These are phyloP conservation scores for Stephania yunnanensis DNA, from an alignment of 164 flowering plant species.

Conservation along the genomic window DNA sequence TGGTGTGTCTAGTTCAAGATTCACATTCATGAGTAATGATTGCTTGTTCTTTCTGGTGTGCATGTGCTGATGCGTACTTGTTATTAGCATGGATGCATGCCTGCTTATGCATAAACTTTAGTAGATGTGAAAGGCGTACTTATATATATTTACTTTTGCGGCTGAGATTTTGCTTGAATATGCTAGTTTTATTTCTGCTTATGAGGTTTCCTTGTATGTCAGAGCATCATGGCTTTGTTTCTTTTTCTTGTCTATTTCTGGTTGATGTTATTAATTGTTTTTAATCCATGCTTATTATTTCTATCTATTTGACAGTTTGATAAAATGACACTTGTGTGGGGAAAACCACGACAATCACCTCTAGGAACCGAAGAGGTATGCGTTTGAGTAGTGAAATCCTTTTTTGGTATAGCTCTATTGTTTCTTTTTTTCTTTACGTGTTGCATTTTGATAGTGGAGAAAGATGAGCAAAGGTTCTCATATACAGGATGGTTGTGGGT, in stretches of 20 bases:
- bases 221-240: background rate
- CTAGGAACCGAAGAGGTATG: constrained; percentile 76
- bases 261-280: background rate
- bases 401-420: background rate
- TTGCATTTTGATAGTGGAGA: too few species aligned
- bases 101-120: background rate
- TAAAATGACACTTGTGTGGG: constrained; percentile 78
- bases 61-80: background rate
- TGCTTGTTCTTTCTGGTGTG: background rate
- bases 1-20: background rate
- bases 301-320: constrained; percentile 63
- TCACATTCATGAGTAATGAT: background rate
- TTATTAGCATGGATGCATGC: background rate
- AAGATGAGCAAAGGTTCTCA: too few species aligned
- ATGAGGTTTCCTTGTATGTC: background rate
- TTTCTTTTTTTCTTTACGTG: too few species aligned
- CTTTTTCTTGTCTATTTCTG: background rate
- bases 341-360: constrained; percentile 86
- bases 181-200: background rate
- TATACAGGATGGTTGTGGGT: too few species aligned
- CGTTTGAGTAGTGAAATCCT: background rate
- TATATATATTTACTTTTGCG: background rate
- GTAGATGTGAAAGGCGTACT: background rate
- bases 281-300: constrained; percentile 5
- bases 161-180: background rate